phyloP scores from a whole-genome alignment of 2,329 filamentous ascomycete genomes.

The Dactylella cylindrospora region DNA sequence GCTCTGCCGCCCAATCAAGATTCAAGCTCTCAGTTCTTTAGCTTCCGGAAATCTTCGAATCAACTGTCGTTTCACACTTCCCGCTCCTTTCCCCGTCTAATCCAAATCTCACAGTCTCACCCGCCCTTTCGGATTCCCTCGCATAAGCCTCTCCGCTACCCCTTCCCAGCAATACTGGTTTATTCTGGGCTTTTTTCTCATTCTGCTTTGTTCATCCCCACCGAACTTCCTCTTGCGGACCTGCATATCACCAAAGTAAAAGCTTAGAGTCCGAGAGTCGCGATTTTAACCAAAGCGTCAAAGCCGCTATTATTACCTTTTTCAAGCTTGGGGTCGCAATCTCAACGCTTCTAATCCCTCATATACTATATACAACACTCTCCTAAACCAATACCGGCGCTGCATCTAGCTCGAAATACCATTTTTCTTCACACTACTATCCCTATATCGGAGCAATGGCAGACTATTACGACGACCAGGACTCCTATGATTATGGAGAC shows the following conservation, averaged over 20 bases:
- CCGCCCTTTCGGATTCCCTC: constrained; percentile 5
- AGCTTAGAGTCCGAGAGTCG: no score
- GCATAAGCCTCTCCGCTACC: no score
- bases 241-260: no score
- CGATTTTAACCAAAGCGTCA: no score
- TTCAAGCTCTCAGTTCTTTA: background rate
- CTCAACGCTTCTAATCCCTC: no score
- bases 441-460: constrained; percentile 19
- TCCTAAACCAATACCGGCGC: constrained; percentile 20
- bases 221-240: no score
- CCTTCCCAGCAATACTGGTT: no score
- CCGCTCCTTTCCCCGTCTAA: constrained; percentile 18
- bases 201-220: no score
- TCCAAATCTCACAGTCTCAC: constrained; percentile 19
- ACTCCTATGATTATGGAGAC: constrained; percentile 37
- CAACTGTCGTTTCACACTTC: constrained; percentile 33
- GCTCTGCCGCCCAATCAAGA: constrained; percentile 12
- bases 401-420: background rate
- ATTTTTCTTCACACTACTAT: background rate
- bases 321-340: no score
- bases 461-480: constrained; percentile 41
- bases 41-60: constrained; percentile 17
- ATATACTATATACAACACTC: constrained; percentile 16
- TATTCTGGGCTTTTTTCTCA: no score
- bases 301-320: no score